Percentiles rank a stretch among this genome's conserved stretches.
Evolutionary conservation across 2,329 filamentous ascomycete species (phyloP).

Genomic region (Cytospora leucostoma): DNA sequence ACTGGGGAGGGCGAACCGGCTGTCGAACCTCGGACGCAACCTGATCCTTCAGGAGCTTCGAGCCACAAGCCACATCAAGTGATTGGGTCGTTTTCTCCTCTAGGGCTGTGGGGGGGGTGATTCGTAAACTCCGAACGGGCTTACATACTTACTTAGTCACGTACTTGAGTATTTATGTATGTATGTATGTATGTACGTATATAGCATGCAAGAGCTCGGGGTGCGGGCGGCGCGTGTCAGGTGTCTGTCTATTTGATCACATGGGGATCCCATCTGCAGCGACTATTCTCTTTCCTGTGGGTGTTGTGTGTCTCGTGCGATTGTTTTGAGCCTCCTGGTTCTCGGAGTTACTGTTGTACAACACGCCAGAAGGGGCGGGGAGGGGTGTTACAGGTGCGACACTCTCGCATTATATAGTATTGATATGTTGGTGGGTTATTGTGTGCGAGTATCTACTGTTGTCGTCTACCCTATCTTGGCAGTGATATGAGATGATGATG

Average conservation of each 20-base stretch:
- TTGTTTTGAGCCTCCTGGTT: not conserved
- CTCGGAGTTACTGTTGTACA: slow-evolving; percentile 10
- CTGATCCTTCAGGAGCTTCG: too few relatives aligned
- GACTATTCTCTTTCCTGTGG: slow-evolving; percentile 18
- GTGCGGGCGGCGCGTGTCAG: not conserved
- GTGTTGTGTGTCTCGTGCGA: slow-evolving; percentile 7
- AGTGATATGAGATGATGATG: too few relatives aligned
- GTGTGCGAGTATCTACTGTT: not conserved
- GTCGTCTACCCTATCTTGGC: too few relatives aligned
- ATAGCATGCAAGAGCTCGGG: not conserved
- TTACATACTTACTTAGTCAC: too few relatives aligned
- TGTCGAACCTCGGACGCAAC: too few relatives aligned
- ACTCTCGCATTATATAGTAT: not conserved
- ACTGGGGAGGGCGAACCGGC: too few relatives aligned
- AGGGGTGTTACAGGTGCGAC: slow-evolving; percentile 6
- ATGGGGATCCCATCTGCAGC: slow-evolving; percentile 7
- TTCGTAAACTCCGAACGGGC: too few relatives aligned
- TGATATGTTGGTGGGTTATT: not conserved
- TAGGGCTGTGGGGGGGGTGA: too few relatives aligned
- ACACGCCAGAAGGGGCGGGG: not conserved
- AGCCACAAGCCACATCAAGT: too few relatives aligned
- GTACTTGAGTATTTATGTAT: too few relatives aligned
- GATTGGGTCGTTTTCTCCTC: too few relatives aligned
- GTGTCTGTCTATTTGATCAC: slow-evolving; percentile 20
- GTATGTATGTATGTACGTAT: not conserved